Evolutionary conservation across 2,329 filamentous ascomycete genomes (phyloP), one percentile per base, ranked within the genome.

Genomic region (Coniochaeta sp.): DNA sequence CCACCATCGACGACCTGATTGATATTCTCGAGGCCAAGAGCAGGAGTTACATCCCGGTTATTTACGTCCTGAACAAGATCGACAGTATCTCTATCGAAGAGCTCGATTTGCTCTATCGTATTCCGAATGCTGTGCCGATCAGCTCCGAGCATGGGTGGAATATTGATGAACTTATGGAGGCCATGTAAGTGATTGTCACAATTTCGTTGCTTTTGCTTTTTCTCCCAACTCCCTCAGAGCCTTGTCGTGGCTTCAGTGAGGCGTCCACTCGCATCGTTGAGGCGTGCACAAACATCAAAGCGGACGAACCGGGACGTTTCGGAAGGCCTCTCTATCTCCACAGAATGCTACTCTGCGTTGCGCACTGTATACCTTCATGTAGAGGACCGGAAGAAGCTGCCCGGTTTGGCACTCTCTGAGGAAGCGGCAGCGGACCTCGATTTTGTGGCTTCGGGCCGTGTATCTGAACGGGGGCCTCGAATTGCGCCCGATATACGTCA

Each of bases 1-100:
- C 95, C 60, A 99, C 95, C 1, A 87, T 99, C 64, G 95, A 99
- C 75, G 95, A 99, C 74, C 77, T 99, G 65, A 99, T 99, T 71
- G 95, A 99, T 75, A 79, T 99, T 22, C 84, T 99, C 54, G 95
- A 99, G 75, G 93, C 93, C 55, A 96, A 91, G 81, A 91, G 89
- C 72, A 85, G 95, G 75, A 92, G 90, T 73, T 99, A 99, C 74
- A 98, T 99, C 65, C 95, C 95, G n/a, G 95, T 98, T 65, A 91
- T 99, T 59, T 99, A 99, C 77, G 95, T 96, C 47, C 83, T 99
- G 69, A 99, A 99, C 84, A 99, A 99, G 81, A 99, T 99, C 67
- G 95, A 99, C 76, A 87, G 93, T 59, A 98, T 99, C 73, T 93
- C 91, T 58, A 98, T 99, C 67, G 93, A 99, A 76, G 95, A 99